A percentile compares a stretch with the other conserved stretches of the same genome.
phyloP scores from a whole-genome alignment of 2,329 filamentous ascomycete genomes.

The Fusarium sp. region DNA sequence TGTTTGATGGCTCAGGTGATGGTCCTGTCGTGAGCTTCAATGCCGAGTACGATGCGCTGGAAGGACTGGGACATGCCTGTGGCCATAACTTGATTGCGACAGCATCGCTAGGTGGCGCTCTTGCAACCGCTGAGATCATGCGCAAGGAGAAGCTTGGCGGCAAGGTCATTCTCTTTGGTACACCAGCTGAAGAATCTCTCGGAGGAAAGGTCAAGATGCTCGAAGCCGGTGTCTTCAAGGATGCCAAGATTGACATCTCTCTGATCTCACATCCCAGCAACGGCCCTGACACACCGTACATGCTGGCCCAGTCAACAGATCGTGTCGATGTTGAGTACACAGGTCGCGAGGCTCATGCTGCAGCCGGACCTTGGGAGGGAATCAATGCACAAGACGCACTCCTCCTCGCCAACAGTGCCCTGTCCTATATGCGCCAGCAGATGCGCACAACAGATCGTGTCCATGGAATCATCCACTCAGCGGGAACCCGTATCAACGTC shows the following conservation, averaged over 20 bases:
- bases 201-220: constrained; percentile 40
- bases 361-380: constrained; percentile 31
- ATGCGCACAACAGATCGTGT: constrained; percentile 30
- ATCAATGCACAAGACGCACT: constrained; percentile 40
- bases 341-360: constrained; percentile 27
- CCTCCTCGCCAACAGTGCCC: constrained; percentile 31
- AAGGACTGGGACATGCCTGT: constrained; percentile 32
- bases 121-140: constrained; percentile 32
- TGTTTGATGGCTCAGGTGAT: constrained; percentile 50
- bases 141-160: constrained; percentile 30
- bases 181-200: constrained; percentile 34
- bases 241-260: constrained; percentile 37
- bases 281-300: constrained; percentile 19
- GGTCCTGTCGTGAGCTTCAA: constrained; percentile 56
- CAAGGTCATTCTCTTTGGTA: constrained; percentile 37
- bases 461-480: constrained; percentile 35
- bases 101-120: constrained; percentile 21
- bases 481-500: constrained; percentile 36
- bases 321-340: constrained; percentile 32
- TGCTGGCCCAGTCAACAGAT: constrained; percentile 31
- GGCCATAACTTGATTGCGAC: constrained; percentile 40
- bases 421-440: constrained; percentile 35
- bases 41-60: constrained; percentile 48
- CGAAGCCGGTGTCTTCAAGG: constrained; percentile 29
- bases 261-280: constrained; percentile 36